phyloP scores from a whole-genome alignment of 2,329 filamentous ascomycete species.

The Monosporascus sp. region DNA sequence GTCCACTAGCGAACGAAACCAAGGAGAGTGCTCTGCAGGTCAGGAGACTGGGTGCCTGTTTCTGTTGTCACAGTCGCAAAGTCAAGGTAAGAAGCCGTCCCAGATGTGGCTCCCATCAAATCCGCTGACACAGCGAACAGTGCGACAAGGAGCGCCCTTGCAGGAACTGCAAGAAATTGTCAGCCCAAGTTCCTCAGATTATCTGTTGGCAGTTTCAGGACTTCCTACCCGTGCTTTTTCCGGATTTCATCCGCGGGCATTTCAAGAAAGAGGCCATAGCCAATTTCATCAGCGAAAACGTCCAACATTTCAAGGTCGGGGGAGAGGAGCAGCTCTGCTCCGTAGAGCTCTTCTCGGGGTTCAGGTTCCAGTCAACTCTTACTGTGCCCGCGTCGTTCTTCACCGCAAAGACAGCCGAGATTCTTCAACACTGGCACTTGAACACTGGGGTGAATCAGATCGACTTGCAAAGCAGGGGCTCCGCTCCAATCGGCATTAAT shows the following conservation, averaged over 20 bases:
- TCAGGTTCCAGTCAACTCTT: constrained; percentile 38
- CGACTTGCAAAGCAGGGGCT: constrained; percentile 35
- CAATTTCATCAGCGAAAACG: constrained; percentile 44
- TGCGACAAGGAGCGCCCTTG: constrained; percentile 53
- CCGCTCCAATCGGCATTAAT: constrained; percentile 49
- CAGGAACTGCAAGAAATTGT: constrained; percentile 51
- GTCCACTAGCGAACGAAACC: constrained; percentile 48
- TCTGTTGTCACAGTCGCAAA: constrained; percentile 56
- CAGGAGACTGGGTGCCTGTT: constrained; percentile 50
- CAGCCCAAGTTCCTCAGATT: constrained; percentile 44
- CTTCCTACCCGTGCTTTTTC: constrained; percentile 49
- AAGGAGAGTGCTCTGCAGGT: constrained; percentile 52
- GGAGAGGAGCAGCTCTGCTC: constrained; percentile 37
- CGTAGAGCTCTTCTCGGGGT: constrained; percentile 46
- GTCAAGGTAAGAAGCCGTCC: constrained; percentile 35
- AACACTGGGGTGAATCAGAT: constrained; percentile 32
- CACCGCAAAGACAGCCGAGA: constrained; percentile 41
- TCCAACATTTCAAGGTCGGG: constrained; percentile 37
- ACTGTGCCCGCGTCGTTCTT: constrained; percentile 49
- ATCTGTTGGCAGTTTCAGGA: constrained; percentile 57
- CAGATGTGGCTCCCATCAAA: background rate
- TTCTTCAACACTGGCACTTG: constrained; percentile 48
- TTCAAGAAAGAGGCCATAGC: constrained; percentile 46
- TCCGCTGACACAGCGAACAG: constrained; percentile 1
- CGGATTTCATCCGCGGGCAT: constrained; percentile 46